These are phyloP conservation scores for Megacollybia marginata DNA, from an alignment of 768 basidiomycete genomes.

Conservation along the genomic window DNA sequence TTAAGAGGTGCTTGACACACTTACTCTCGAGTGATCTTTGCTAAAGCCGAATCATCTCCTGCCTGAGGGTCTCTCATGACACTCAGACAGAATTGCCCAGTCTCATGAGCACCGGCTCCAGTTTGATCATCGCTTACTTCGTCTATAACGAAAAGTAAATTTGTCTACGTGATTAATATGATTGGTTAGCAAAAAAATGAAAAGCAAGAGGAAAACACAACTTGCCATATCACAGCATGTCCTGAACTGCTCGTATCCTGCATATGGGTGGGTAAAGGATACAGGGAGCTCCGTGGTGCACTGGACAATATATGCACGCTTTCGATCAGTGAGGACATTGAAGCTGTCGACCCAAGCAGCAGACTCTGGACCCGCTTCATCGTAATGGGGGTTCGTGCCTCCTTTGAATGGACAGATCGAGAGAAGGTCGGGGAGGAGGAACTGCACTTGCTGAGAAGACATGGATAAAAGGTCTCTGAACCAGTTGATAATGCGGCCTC, in stretches of 20 bases:
- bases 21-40: no score
- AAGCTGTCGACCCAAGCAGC: conserved; percentile 59
- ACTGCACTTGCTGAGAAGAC: no score
- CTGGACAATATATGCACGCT: conserved; percentile 56
- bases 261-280: conserved; percentile 55
- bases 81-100: conserved; percentile 46
- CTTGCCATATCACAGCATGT: no score
- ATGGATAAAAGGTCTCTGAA: conserved; percentile 45
- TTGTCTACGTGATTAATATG: conserved; percentile 50
- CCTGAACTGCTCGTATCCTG: conserved; percentile 49
- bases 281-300: conserved; percentile 55
- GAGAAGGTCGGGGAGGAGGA: no score
- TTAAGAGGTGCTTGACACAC: conserved; percentile 32
- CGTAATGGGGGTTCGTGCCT: conserved; percentile 51
- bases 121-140: conserved; percentile 61
- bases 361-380: no score
- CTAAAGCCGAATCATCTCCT: no score
- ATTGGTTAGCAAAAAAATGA: conserved; percentile 1
- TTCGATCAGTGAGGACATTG: conserved; percentile 49
- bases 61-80: no score
- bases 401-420: conserved; percentile 37
- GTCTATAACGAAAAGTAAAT: no score
- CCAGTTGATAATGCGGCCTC: neutral
- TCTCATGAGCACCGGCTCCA: conserved; percentile 44
- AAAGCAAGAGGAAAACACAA: conserved; percentile 3